Evolutionary conservation across 1,284 basidiomycete genomes (phyloP), one percentile per base, ranked within the genome.

Genomic region (Malassezia brasiliensis): DNA sequence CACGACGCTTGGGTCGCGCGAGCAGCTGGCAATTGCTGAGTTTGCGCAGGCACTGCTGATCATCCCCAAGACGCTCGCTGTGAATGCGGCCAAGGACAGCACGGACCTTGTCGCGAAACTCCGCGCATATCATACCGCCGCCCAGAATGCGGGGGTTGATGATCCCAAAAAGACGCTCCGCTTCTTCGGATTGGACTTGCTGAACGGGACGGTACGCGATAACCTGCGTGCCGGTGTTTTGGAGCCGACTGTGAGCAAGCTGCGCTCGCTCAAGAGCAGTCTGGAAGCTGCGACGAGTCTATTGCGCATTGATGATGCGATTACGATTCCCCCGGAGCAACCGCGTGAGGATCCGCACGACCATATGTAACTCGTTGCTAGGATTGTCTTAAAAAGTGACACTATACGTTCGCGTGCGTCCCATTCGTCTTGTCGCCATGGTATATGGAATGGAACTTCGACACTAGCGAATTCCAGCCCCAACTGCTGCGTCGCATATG

Each of bases 1-100:
- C 1, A 96, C 90, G 7, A 98, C 91, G 19, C 79, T 65, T 52
- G 93, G 93, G 41, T 96, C 91, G 31, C 82, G 94, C 68, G 94
- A 99, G 78, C 94, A 99, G 77, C 81, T 99, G 44, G 94, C 94
- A 28, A 96, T 99, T 68, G 94, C 93, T 35, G 94, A 99, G 76
- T 98, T 98, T 75, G 93, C 94, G 34, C 81, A 83, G 65, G 88
- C 94, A 4, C 81, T 99, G 50, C 80, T 98, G 38, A 83, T 91
- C 17, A 98, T 99, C 67, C 60, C 93, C 58, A 98, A 98, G 79
- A 90, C 87, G 20, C 84, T 99, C 20, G 87, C 94, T 1, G 88
- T 96, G 60, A 99, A 99, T 75, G 94, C 94, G 32, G 94, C 91
- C 38, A 96, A 98, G 76, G 94, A 99, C 77, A 90, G 90, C 46